A percentile compares a stretch with the other conserved stretches of the same genome.
Conservation (phyloP, 192 early-diverging fungal species). For the Coemansia sp. region DNA sequence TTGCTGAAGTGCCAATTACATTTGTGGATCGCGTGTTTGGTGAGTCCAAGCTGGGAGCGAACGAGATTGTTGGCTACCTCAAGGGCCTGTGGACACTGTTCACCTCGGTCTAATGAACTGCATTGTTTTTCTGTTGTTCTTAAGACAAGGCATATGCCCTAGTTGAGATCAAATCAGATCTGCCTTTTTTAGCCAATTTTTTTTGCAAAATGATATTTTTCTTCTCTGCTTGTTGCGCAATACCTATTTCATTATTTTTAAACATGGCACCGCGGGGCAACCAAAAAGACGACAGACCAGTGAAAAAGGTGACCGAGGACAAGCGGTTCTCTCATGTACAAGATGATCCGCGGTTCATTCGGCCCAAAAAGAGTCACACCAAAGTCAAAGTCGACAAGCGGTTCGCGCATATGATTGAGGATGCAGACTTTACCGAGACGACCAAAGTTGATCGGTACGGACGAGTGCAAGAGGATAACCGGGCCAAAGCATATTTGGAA, state of each 20-base stretch:
- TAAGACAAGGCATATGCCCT: not conserved
- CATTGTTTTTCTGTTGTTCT: no score
- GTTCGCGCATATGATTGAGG: slow-evolving; percentile 77
- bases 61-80: slow-evolving; percentile 91
- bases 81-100: slow-evolving; percentile 87
- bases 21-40: slow-evolving; percentile 99
- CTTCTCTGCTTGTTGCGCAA: slow-evolving; percentile 1
- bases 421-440: slow-evolving; percentile 60
- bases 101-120: slow-evolving; percentile 53
- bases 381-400: slow-evolving; percentile 90
- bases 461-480: slow-evolving; percentile 29
- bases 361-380: slow-evolving; percentile 72
- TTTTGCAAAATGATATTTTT: not conserved
- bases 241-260: not conserved
- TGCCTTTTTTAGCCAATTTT: not conserved
- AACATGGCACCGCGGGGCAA: slow-evolving; percentile 37
- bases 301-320: slow-evolving; percentile 58
- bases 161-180: not conserved
- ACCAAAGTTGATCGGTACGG: slow-evolving; percentile 51
- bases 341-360: slow-evolving; percentile 75
- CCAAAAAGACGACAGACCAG: slow-evolving; percentile 16
- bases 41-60: slow-evolving; percentile 91
- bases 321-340: slow-evolving; percentile 76
- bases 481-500: slow-evolving; percentile 31
- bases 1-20: slow-evolving; percentile 94